Base-by-base conservation (phyloP, 331 rosid species). In the Erythrophleum ivorense region DNA sequence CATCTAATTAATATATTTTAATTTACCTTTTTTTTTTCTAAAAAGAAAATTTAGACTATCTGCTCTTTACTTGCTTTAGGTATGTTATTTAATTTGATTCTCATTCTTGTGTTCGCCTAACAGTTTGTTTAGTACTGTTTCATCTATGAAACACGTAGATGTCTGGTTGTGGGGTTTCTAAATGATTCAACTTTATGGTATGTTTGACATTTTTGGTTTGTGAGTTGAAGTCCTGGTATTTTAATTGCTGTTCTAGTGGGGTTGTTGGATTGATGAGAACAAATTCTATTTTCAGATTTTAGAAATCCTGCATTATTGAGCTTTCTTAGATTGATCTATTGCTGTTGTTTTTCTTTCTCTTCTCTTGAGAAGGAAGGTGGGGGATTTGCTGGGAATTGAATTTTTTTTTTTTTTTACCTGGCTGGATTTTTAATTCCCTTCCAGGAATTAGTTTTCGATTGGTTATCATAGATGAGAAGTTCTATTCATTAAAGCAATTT, bases 391-490 rank as follows among this genome's bases (percentile, higher is more conserved):
- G 40, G 40, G 40, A 24, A 24, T 24, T 24, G 40, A 36, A 0
- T 36, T 2, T 36, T 36, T 36, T 36, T n/a, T 36, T 36, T 36
- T 4, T 4, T 36, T 36, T 36, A 2, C 5, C 40, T 1, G 40
- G 5, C 34, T 48, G 41, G 55, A 71, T 38, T 34, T 49, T 45
- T 49, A 15, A 48, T 73, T 34, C 45, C 55, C 24, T 38, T 49
- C 36, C 19, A 9, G 59, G 64, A n/a, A 60, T 66, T 58, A 55
- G 77, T 53, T 82, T 76, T 76, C 36, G 38, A 71, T 36, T 54
- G 59, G 78, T 71, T 69, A 57, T 53, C 40, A 46, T 45, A 45
- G 45, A 40, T 68, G 21, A 21, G 9, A 36, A 46, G 19, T 29
- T 29, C 73, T 59, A 5, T 55, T 36, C 74, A 21, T 76, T 67